Percentiles rank a stretch among this genome's conserved stretches.
These are phyloP conservation scores for Phanerochaete sordida DNA, from an alignment of 768 basidiomycete species.

Conservation along the genomic window DNA sequence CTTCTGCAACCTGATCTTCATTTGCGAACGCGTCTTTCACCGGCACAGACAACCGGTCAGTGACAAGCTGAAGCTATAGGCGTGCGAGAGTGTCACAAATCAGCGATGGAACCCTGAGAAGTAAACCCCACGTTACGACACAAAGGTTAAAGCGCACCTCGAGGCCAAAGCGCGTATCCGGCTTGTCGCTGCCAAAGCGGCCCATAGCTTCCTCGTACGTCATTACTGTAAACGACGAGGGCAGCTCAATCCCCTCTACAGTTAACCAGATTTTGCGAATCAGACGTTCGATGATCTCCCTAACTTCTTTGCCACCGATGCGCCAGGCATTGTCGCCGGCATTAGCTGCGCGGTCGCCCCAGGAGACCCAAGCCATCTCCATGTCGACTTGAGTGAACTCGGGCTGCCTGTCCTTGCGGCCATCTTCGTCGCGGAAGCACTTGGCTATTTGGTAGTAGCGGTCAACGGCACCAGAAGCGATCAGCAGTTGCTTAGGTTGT, in stretches of 20 bases:
- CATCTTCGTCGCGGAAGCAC: conserved; percentile 96
- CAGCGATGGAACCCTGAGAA: background rate
- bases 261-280: conserved; percentile 75
- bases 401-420: conserved; percentile 91
- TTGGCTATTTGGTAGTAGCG: conserved; percentile 90
- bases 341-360: conserved; percentile 40
- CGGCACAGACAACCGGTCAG: conserved; percentile 10
- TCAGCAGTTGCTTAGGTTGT: conserved; percentile 91
- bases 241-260: conserved; percentile 58
- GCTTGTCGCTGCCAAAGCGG: conserved; percentile 95
- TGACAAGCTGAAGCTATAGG: conserved; percentile 22
- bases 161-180: conserved; percentile 84
- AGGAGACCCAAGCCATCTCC: conserved; percentile 93
- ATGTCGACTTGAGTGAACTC: conserved; percentile 97
- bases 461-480: conserved; percentile 86
- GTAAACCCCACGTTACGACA: background rate
- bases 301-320: conserved; percentile 84
- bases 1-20: conserved; percentile 17
- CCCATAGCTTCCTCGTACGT: conserved; percentile 91
- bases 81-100: background rate
- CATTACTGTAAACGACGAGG: conserved; percentile 71
- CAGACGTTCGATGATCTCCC: conserved; percentile 72
- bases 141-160: conserved; percentile 52
- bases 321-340: conserved; percentile 46
- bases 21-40: conserved; percentile 12